Conservation (phyloP, 192 early-diverging fungal species). For the Coemansia javaensis region DNA sequence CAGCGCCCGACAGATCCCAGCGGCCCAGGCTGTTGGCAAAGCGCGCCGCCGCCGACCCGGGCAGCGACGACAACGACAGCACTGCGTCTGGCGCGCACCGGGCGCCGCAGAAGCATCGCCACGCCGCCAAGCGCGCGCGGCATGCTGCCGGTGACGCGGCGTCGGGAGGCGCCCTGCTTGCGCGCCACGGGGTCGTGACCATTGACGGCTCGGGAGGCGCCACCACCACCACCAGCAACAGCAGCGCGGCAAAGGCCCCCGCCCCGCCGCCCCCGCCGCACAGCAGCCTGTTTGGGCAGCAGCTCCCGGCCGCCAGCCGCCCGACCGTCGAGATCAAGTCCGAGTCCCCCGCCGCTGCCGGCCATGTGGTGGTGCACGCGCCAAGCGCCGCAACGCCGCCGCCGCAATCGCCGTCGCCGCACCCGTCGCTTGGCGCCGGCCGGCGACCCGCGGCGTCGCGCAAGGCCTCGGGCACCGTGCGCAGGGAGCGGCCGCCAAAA, state of each 20-base stretch:
- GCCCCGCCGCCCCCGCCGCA: background rate
- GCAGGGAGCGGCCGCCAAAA: constrained; percentile 1
- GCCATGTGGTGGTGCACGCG: constrained; percentile 5
- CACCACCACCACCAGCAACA: too few relatives aligned
- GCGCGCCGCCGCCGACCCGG: constrained; percentile 10
- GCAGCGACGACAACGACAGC: constrained; percentile 12
- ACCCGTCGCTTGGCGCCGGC: background rate
- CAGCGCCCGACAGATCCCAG: too few relatives aligned
- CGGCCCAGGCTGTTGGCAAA: constrained; percentile 15
- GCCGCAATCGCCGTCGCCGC: background rate
- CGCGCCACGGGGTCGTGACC: constrained; percentile 1
- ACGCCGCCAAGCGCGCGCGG: constrained; percentile 6
- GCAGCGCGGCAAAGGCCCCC: too few relatives aligned
- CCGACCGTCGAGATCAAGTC: constrained; percentile 24
- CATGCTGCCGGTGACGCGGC: background rate
- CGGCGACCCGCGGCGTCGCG: background rate
- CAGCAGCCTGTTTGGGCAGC: constrained; percentile 11
- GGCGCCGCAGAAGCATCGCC: background rate
- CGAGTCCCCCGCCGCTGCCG: constrained; percentile 1
- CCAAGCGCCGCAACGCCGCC: background rate
- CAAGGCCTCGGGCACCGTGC: background rate
- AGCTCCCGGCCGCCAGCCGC: constrained; percentile 1
- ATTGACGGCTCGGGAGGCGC: constrained; percentile 11
- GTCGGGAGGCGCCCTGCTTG: background rate
- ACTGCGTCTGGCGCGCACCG: background rate